These are phyloP conservation scores for Arctostaphylos glauca DNA, from an alignment of 148 eudicot genomes.

Conservation along the genomic window DNA sequence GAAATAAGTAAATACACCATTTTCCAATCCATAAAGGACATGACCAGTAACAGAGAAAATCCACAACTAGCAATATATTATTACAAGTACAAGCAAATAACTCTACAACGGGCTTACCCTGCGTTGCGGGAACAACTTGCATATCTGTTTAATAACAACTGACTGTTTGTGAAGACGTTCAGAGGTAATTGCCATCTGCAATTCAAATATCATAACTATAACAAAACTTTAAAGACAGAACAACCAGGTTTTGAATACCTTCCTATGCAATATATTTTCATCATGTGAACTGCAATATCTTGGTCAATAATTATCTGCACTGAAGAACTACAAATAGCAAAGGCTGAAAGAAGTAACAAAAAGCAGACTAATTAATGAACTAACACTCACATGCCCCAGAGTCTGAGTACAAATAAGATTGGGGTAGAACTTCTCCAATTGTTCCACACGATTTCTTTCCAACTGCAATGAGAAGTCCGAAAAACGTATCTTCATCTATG, in stretches of 20 bases:
- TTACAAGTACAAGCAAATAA: neutral
- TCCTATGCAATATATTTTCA: neutral
- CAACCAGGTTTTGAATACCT: constrained; percentile 12
- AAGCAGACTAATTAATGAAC: neutral
- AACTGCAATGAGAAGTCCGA: constrained; percentile 52
- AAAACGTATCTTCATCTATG: neutral
- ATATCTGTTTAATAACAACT: constrained; percentile 79
- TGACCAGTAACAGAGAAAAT: neutral
- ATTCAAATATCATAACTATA: constrained; percentile 19
- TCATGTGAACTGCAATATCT: neutral
- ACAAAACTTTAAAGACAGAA: neutral
- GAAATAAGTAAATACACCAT: neutral
- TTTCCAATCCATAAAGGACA: constrained; percentile 1
- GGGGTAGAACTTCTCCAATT: constrained; percentile 87
- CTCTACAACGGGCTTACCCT: constrained; percentile 47
- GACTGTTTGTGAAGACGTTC: constrained; percentile 95
- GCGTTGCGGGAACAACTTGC: constrained; percentile 90
- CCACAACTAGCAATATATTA: neutral
- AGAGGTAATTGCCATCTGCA: constrained; percentile 93
- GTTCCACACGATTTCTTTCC: constrained; percentile 70
- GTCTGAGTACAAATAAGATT: constrained; percentile 86
- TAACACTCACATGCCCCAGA: constrained; percentile 71
- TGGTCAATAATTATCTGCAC: neutral
- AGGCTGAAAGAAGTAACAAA: constrained; percentile 2
- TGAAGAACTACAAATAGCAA: neutral